Conservation (phyloP, 2,329 filamentous ascomycete genomes). For the Epicoccum nigrum region DNA sequence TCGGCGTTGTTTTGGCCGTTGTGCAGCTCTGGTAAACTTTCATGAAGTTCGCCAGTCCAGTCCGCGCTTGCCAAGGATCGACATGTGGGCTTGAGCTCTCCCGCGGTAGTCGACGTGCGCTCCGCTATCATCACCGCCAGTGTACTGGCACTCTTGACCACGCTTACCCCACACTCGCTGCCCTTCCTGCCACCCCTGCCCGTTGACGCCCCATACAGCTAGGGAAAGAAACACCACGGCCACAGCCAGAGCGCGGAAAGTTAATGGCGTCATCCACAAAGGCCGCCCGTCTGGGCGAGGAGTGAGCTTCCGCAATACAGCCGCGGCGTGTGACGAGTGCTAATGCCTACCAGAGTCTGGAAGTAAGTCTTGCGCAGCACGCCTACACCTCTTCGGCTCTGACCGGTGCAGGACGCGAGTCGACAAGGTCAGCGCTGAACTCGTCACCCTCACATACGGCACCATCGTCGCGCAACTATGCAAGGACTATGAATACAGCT, state of each 20-base stretch:
- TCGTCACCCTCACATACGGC: constrained; percentile 96
- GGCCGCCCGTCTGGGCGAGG: constrained; percentile 73
- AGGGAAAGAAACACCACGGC: not conserved
- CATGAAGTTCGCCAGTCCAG: constrained; percentile 10
- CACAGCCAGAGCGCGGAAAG: not conserved
- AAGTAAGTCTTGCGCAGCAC: constrained; percentile 68
- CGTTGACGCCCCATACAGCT: not conserved
- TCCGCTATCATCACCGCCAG: constrained; percentile 4
- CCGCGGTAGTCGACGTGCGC: constrained; percentile 5
- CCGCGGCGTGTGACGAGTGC: constrained; percentile 35
- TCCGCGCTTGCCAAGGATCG: constrained; percentile 13
- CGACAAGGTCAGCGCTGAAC: constrained; percentile 97
- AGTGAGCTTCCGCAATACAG: constrained; percentile 60
- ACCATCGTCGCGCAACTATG: constrained; percentile 96
- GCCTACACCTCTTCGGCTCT: constrained; percentile 15
- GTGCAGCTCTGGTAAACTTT: constrained; percentile 17
- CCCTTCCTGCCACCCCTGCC: not conserved
- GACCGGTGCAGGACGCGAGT: constrained; percentile 75
- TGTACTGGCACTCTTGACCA: not conserved
- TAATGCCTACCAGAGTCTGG: constrained; percentile 72
- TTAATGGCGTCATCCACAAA: constrained; percentile 63
- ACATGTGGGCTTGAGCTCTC: constrained; percentile 14
- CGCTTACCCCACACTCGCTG: constrained; percentile 7
- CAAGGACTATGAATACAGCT: constrained; percentile 94
- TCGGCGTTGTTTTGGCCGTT: constrained; percentile 10